A percentile compares a stretch with the other conserved stretches of the same genome.
phyloP scores from a whole-genome alignment of 495 filamentous ascomycete species.

The Tuber calosporum region DNA sequence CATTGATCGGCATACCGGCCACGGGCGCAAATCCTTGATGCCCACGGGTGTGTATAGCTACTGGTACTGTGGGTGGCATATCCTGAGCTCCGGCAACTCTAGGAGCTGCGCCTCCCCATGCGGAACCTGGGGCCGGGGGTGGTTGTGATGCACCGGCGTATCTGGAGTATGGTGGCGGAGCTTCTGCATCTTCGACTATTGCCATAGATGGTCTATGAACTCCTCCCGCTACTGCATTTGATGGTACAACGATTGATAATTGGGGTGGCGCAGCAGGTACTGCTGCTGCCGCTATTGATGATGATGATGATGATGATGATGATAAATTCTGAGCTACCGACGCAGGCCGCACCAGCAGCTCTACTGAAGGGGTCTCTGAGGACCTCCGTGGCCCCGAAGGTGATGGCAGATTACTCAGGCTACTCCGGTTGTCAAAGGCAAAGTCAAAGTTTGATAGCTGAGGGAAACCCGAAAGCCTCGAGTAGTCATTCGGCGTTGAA shows the following conservation, averaged over 20 bases:
- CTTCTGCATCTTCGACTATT: not conserved
- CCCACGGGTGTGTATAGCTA: slow-evolving; percentile 8
- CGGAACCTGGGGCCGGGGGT: not conserved
- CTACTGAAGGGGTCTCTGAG: not conserved
- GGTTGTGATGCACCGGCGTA: slow-evolving; percentile 6
- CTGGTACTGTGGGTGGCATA: slow-evolving; percentile 3
- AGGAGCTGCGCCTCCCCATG: slow-evolving; percentile 10
- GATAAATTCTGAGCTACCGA: not conserved
- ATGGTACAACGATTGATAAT: not conserved
- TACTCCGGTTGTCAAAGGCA: slow-evolving; percentile 2
- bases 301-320: not conserved
- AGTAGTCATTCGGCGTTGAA: slow-evolving; percentile 22
- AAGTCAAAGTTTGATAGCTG: slow-evolving; percentile 25
- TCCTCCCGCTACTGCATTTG: slow-evolving; percentile 10
- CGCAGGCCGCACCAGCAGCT: not conserved
- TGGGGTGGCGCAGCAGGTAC: not conserved
- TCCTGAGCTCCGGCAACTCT: slow-evolving; percentile 15
- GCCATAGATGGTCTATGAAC: slow-evolving; percentile 9
- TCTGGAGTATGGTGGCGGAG: slow-evolving; percentile 30
- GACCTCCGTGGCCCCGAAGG: slow-evolving; percentile 8
- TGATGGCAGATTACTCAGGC: not conserved
- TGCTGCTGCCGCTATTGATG: not conserved
- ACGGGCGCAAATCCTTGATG: slow-evolving; percentile 8
- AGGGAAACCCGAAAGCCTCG: slow-evolving; percentile 25
- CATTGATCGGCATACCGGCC: not conserved